Conservation (phyloP, 805 yeast species). For the Saturnispora serradocipensis region DNA sequence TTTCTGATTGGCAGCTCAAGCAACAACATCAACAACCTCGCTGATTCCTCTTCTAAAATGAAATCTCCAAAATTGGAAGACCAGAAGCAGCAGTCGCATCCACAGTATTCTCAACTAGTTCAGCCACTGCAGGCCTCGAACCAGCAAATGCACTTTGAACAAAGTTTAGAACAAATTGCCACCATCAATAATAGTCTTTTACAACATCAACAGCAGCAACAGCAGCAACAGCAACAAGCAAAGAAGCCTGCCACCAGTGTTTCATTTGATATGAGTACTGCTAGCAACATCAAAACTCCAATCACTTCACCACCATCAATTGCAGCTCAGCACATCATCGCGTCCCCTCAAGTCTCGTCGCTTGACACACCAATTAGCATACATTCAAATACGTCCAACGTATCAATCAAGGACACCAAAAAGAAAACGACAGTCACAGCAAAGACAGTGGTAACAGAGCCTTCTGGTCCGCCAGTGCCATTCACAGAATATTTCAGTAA, state of each 20-base stretch:
- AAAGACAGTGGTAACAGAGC: constrained; percentile 48
- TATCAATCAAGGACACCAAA: constrained; percentile 9
- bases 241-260: not conserved
- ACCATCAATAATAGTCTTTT: not conserved
- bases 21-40: not conserved
- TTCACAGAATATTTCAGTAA: constrained; percentile 63
- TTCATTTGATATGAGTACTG: constrained; percentile 4
- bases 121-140: not conserved
- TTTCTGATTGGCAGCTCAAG: not conserved
- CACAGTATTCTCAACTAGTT: not conserved
- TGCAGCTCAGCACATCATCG: not conserved
- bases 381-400: constrained; percentile 8
- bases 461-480: constrained; percentile 60
- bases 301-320: constrained; percentile 6
- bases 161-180: not conserved
- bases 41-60: not conserved
- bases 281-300: not conserved
- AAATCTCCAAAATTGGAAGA: constrained; percentile 3
- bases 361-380: constrained; percentile 4
- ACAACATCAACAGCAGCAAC: not conserved
- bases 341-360: constrained; percentile 9
- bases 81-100: not conserved
- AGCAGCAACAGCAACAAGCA: not conserved
- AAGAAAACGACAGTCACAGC: constrained; percentile 27
- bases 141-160: not conserved